Percentiles rank a stretch among this genome's conserved stretches.
Conservation (phyloP, 192 early-diverging fungal species). For the Glomus cerebriforme region DNA sequence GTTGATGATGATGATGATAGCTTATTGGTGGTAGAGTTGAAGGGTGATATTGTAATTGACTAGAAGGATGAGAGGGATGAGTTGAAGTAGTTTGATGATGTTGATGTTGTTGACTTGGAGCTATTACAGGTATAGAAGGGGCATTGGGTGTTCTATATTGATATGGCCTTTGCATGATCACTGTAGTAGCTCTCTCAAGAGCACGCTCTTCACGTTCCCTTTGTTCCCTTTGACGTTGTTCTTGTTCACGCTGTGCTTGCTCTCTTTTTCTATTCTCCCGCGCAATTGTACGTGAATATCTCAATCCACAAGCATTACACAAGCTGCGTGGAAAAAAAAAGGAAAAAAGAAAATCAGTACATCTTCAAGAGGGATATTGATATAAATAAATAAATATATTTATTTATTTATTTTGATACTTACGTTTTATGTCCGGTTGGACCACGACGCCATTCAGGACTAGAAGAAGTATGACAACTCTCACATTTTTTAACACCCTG, state of each 20-base stretch:
- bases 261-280: slow-evolving; percentile 39
- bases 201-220: slow-evolving; percentile 15
- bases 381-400: not conserved
- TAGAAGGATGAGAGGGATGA: not conserved
- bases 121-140: not conserved
- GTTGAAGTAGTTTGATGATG: not conserved
- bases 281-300: slow-evolving; percentile 47
- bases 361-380: not conserved
- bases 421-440: slow-evolving; percentile 59
- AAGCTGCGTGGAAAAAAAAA: slow-evolving; percentile 39
- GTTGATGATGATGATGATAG: not conserved
- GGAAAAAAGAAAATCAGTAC: not conserved
- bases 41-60: not conserved
- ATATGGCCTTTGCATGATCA: slow-evolving; percentile 22
- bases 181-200: not conserved
- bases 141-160: not conserved
- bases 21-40: not conserved
- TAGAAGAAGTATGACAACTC: slow-evolving; percentile 52
- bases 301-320: slow-evolving; percentile 60
- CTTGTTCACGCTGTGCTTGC: slow-evolving; percentile 35
- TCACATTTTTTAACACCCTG: slow-evolving; percentile 44
- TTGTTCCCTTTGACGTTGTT: slow-evolving; percentile 10
- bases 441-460: slow-evolving; percentile 59
- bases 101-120: not conserved
- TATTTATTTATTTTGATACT: slow-evolving; percentile 25